phyloP scores from a whole-genome alignment of 2,329 filamentous ascomycete genomes.

The Stagonosporopsis cucurbitacearum region DNA sequence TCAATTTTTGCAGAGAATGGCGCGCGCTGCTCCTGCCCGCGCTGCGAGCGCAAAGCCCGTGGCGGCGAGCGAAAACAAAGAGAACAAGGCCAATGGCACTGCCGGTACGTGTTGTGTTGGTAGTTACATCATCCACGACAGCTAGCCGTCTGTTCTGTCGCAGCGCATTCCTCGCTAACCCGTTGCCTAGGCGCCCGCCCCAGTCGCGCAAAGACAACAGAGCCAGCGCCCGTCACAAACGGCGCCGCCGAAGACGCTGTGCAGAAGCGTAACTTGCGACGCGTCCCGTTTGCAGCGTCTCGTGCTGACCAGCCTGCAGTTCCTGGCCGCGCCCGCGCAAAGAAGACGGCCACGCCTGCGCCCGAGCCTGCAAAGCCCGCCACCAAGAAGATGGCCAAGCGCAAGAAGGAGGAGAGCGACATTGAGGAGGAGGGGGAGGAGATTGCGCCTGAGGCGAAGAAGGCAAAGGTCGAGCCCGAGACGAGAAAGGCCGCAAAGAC shows the following conservation, averaged over 20 bases:
- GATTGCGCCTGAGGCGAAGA: constrained; percentile 32
- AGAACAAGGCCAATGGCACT: constrained; percentile 36
- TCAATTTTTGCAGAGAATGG: constrained; percentile 33
- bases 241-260: constrained; percentile 15
- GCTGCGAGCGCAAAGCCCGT: constrained; percentile 36
- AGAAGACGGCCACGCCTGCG: constrained; percentile 30
- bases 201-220: constrained; percentile 38
- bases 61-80: constrained; percentile 33
- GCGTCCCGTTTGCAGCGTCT: constrained; percentile 14
- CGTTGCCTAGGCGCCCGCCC: constrained; percentile 24
- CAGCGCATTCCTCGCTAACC: constrained; percentile 24
- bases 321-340: constrained; percentile 27
- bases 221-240: constrained; percentile 20
- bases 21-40: constrained; percentile 38
- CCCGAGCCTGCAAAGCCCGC: constrained; percentile 17
- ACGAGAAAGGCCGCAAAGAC: constrained; percentile 18
- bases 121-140: constrained; percentile 18
- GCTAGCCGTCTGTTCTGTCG: no score
- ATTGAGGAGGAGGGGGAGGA: constrained; percentile 24
- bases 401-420: constrained; percentile 40
- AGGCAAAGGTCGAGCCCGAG: constrained; percentile 12
- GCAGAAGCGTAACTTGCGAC: constrained; percentile 15
- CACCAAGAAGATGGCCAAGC: constrained; percentile 34
- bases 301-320: constrained; percentile 22
- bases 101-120: constrained; percentile 37